A percentile compares a stretch with the other conserved stretches of the same genome.
Evolutionary conservation across 2,329 filamentous ascomycete genomes (phyloP).

Genomic region (Hypoxylon sp.): DNA sequence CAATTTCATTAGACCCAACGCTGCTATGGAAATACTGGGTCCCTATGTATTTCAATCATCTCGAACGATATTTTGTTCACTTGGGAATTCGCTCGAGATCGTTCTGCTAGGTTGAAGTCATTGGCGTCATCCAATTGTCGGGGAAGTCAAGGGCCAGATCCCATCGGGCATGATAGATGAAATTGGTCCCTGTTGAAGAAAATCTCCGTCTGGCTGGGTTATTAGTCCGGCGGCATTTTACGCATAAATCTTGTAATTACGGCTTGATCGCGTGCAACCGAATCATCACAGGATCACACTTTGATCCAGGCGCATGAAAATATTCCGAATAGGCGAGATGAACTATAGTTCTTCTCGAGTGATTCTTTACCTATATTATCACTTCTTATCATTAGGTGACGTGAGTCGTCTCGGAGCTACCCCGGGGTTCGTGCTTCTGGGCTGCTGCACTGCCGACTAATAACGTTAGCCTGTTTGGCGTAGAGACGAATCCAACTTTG

Average conservation of each 20-base stretch:
- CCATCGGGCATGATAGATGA: slow-evolving; percentile 40
- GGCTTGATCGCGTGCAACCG: slow-evolving; percentile 49
- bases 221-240: slow-evolving; percentile 49
- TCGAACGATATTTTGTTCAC: slow-evolving; percentile 16
- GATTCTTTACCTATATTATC: slow-evolving; percentile 31
- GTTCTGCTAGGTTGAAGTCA: slow-evolving; percentile 14
- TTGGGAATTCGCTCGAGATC: slow-evolving; percentile 11
- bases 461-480: slow-evolving; percentile 34
- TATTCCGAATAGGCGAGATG: slow-evolving; percentile 55
- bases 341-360: slow-evolving; percentile 39
- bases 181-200: slow-evolving; percentile 47
- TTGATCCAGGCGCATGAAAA: slow-evolving; percentile 54
- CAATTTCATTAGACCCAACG: slow-evolving; percentile 34
- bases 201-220: slow-evolving; percentile 51
- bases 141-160: slow-evolving; percentile 41
- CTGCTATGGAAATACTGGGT: slow-evolving; percentile 13
- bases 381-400: slow-evolving; percentile 16
- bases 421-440: slow-evolving; percentile 33
- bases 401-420: slow-evolving; percentile 38
- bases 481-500: slow-evolving; percentile 34
- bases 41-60: slow-evolving; percentile 16
- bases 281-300: slow-evolving; percentile 49
- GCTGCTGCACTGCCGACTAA: slow-evolving; percentile 31
- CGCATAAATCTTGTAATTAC: slow-evolving; percentile 53
- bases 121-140: slow-evolving; percentile 31